Base-by-base conservation (phyloP, 2,329 filamentous ascomycete species). In the Alternaria angustiovoidea region DNA sequence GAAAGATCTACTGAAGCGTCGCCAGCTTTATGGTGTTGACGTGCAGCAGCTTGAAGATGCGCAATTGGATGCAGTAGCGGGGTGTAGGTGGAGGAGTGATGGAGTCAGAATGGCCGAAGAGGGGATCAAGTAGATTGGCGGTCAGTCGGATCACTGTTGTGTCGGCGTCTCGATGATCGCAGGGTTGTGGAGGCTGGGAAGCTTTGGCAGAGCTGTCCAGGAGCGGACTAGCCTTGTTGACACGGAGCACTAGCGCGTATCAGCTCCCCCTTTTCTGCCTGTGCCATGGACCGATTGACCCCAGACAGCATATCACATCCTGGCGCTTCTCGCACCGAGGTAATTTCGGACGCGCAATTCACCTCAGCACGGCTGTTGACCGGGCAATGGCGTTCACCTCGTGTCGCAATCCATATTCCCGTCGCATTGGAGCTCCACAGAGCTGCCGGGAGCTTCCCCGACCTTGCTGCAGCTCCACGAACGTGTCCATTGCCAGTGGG, bases 1-100 rank as follows among this genome's bases (percentile, higher is more conserved):
- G 49, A 64, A 54, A 56, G 46, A 61, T 55, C 53, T 65, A 65
- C 68, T 65, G 49, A 61, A 66, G 61, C 46, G 67, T 59, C 63
- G 75, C 75, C 75, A 77, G 75, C 65, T 73, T 76, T 59, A 66
- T 63, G 62, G 61, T 63, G 60, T 68, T 70, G 62, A 67, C 56
- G 67, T 71, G 68, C 63, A 64, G 67, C 66, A 65, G 69, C 62
- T 69, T 70, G 67, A 68, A 68, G 56, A 61, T 59, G 66, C 74
- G 72, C 74, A 76, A 77, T 77, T 78, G 75, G 76, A 64, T 77
- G 73, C 71, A 72, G 73, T 71, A 73, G 75, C 66, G 75, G 75
- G 75, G 72, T 72, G 68, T 67, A 62, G 66, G 70, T 73, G 75
- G 71, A 75, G 70, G 69, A 75, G 69, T 65, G 73, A 75, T 63